Conservation (phyloP, 2,329 filamentous ascomycete genomes). For the Penicillium crustosum region DNA sequence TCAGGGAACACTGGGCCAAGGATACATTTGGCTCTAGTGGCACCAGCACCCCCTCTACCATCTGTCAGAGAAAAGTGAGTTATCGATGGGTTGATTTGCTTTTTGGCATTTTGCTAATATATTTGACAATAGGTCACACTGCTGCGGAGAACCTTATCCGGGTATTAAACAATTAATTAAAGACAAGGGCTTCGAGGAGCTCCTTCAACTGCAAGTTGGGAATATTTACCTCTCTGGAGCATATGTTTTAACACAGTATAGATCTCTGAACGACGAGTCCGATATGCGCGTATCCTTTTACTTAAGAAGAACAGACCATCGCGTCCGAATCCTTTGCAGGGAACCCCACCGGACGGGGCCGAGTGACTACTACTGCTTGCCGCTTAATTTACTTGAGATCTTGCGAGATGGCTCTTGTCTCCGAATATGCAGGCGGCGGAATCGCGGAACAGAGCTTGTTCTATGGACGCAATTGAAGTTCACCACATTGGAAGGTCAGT, state of each 20-base stretch:
- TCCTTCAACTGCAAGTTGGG: conserved; percentile 40
- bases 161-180: conserved; percentile 33
- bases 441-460: conserved; percentile 42
- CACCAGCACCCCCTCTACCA: conserved; percentile 32
- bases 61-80: conserved; percentile 33
- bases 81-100: background rate
- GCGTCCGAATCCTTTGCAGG: conserved; percentile 56
- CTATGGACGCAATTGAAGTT: conserved; percentile 59
- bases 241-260: conserved; percentile 22
- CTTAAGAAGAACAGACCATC: conserved; percentile 51
- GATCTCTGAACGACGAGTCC: conserved; percentile 49
- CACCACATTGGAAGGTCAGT: conserved; percentile 53
- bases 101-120: background rate
- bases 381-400: conserved; percentile 49
- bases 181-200: conserved; percentile 38
- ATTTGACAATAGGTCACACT: conserved; percentile 33
- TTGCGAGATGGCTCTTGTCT: conserved; percentile 40
- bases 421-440: conserved; percentile 39
- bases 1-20: conserved; percentile 45
- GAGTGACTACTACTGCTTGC: conserved; percentile 51
- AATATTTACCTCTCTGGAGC: background rate
- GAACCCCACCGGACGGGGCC: conserved; percentile 42
- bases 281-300: conserved; percentile 53
- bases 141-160: conserved; percentile 32
- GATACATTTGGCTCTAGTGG: conserved; percentile 36